A percentile compares a stretch with the other conserved stretches of the same genome.
These are phyloP conservation scores for Tolypocladium ophioglossoides DNA, from an alignment of 2,329 filamentous ascomycete species.

Conservation along the genomic window DNA sequence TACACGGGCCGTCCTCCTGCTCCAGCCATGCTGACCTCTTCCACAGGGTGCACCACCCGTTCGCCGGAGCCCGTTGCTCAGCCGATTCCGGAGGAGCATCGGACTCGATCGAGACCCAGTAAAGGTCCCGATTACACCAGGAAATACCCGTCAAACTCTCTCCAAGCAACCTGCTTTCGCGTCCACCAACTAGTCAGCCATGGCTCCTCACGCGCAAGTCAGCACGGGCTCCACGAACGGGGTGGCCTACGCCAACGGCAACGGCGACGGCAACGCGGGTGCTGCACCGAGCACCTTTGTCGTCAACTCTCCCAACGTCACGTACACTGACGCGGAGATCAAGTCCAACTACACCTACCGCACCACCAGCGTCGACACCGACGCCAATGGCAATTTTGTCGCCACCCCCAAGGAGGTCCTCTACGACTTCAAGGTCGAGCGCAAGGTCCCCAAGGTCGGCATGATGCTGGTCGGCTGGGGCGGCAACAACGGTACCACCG, in stretches of 20 bases:
- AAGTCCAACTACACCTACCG: conserved; percentile 93
- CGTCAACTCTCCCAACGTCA: conserved; percentile 86
- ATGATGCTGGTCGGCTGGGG: conserved; percentile 98
- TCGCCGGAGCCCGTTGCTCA: conserved; percentile 92
- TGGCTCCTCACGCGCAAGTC: conserved; percentile 84
- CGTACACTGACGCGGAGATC: conserved; percentile 81
- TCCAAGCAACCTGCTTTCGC: not conserved
- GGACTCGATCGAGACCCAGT: conserved; percentile 50
- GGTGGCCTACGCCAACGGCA: conserved; percentile 39
- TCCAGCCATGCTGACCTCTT: conserved; percentile 13
- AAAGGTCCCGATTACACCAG: conserved; percentile 30
- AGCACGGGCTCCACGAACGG: conserved; percentile 47
- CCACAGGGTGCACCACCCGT: conserved; percentile 80
- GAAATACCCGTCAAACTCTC: conserved; percentile 16
- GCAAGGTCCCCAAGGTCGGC: conserved; percentile 84
- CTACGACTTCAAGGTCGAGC: conserved; percentile 97
- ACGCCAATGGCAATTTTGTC: conserved; percentile 64
- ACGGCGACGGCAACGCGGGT: conserved; percentile 31
- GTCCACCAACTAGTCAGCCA: conserved; percentile 30
- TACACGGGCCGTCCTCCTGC: not conserved
- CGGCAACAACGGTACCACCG: conserved; percentile 96
- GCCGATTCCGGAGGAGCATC: conserved; percentile 75
- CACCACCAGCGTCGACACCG: conserved; percentile 71
- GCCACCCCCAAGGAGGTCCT: conserved; percentile 79
- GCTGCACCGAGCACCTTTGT: conserved; percentile 59